These are phyloP conservation scores for Leccinum arenicola DNA, from an alignment of 768 basidiomycete genomes.

Conservation along the genomic window DNA sequence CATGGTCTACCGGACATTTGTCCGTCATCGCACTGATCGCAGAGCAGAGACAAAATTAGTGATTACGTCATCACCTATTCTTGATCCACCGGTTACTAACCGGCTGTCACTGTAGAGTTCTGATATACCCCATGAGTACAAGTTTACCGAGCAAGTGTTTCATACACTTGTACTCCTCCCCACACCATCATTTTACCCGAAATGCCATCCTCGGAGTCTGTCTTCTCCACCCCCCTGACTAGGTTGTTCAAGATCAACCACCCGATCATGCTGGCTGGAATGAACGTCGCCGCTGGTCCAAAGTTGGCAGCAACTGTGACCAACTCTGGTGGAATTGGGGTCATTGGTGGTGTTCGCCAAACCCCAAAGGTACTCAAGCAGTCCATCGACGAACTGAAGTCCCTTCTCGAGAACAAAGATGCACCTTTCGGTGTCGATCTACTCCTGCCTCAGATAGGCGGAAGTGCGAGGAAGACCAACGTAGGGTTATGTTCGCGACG, in stretches of 20 bases:
- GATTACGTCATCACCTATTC: conserved; percentile 17
- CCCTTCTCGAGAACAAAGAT: conserved; percentile 66
- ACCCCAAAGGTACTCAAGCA: conserved; percentile 68
- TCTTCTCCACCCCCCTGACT: conserved; percentile 74
- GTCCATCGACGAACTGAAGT: conserved; percentile 71
- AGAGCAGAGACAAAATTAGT: too few relatives aligned
- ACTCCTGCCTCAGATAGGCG: conserved; percentile 78
- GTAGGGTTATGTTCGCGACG: conserved; percentile 23
- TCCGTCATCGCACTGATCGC: conserved; percentile 23
- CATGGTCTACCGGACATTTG: conserved; percentile 52
- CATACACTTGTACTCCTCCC: not conserved
- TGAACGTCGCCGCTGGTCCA: conserved; percentile 87
- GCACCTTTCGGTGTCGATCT: conserved; percentile 84
- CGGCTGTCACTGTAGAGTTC: not conserved
- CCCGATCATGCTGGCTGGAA: conserved; percentile 78
- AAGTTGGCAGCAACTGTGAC: conserved; percentile 86
- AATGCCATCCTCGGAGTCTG: conserved; percentile 65
- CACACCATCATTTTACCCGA: conserved; percentile 3
- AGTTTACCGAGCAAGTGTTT: not conserved
- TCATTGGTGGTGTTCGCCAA: conserved; percentile 80
- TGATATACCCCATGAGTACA: not conserved
- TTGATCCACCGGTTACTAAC: not conserved
- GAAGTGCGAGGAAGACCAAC: conserved; percentile 82
- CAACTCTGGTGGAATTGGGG: conserved; percentile 86
- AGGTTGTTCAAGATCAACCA: conserved; percentile 75